Conservation (phyloP, 768 basidiomycete species). For the Clitopilus hobsonii region DNA sequence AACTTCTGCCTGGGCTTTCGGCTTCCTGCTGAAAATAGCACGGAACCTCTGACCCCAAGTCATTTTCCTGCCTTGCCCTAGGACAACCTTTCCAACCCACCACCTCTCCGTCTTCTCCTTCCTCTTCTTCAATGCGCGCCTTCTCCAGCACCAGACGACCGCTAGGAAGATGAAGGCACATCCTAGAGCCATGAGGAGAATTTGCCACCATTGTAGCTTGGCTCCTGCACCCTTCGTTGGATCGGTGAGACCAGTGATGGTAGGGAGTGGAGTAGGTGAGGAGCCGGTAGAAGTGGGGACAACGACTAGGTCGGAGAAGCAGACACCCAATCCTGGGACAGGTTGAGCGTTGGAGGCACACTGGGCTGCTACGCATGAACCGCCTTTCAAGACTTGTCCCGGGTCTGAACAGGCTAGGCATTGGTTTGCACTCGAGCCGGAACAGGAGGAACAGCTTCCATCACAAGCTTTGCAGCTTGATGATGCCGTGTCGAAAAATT, state of each 20-base stretch:
- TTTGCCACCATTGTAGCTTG: slow-evolving; percentile 75
- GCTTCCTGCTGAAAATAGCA: slow-evolving; percentile 51
- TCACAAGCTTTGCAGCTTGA: slow-evolving; percentile 70
- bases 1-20: slow-evolving; percentile 10
- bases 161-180: slow-evolving; percentile 73
- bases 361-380: slow-evolving; percentile 58
- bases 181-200: slow-evolving; percentile 77
- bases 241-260: slow-evolving; percentile 52
- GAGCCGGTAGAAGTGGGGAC: slow-evolving; percentile 45
- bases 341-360: slow-evolving; percentile 54
- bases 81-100: slow-evolving; percentile 37
- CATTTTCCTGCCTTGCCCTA: slow-evolving; percentile 41
- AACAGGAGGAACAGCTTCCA: slow-evolving; percentile 74
- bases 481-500: slow-evolving; percentile 68
- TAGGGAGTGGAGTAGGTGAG: slow-evolving; percentile 44
- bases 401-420: slow-evolving; percentile 74
- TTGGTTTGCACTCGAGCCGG: slow-evolving; percentile 56
- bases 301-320: slow-evolving; percentile 69
- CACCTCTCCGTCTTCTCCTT: slow-evolving; percentile 64
- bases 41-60: slow-evolving; percentile 55
- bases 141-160: slow-evolving; percentile 65
- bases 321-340: slow-evolving; percentile 69
- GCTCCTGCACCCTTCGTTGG: slow-evolving; percentile 35
- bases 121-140: slow-evolving; percentile 63
- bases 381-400: slow-evolving; percentile 55